Percentiles rank a stretch among this genome's conserved stretches.
These are phyloP conservation scores for Cordyceps militaris DNA, from an alignment of 2,329 filamentous ascomycete genomes.

Conservation along the genomic window DNA sequence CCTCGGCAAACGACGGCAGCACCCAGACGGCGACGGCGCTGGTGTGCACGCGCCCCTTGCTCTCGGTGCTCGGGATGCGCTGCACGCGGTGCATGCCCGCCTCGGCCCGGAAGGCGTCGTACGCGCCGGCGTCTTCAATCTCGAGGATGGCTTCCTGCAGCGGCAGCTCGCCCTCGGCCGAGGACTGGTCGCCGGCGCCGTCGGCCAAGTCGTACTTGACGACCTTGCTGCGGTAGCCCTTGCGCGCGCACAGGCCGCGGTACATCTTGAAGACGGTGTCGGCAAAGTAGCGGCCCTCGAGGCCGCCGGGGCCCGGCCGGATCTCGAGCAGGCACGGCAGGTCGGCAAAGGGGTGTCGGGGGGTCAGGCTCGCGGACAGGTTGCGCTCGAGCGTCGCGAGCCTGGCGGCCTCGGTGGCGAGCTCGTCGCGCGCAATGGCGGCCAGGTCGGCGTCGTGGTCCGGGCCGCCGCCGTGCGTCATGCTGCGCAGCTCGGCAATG, in stretches of 20 bases:
- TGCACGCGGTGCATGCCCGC: slow-evolving; percentile 95
- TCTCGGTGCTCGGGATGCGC: slow-evolving; percentile 85
- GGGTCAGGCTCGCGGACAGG: slow-evolving; percentile 73
- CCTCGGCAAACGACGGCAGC: slow-evolving; percentile 69
- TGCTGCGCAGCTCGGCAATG: slow-evolving; percentile 44
- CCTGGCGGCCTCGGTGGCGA: slow-evolving; percentile 55
- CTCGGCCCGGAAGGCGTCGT: slow-evolving; percentile 75
- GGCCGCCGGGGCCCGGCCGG: slow-evolving; percentile 82
- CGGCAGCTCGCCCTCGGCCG: slow-evolving; percentile 55
- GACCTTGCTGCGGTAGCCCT: slow-evolving; percentile 57
- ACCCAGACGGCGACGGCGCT: slow-evolving; percentile 90
- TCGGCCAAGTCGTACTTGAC: slow-evolving; percentile 77
- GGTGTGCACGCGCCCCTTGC: slow-evolving; percentile 85
- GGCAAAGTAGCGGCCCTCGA: slow-evolving; percentile 86
- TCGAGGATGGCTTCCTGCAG: slow-evolving; percentile 86
- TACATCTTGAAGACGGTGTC: slow-evolving; percentile 90
- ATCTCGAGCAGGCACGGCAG: slow-evolving; percentile 90
- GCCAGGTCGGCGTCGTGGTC: slow-evolving; percentile 63
- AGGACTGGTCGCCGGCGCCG: slow-evolving; percentile 46
- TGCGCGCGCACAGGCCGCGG: slow-evolving; percentile 63
- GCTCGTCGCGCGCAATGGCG: slow-evolving; percentile 72
- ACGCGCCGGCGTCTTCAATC: slow-evolving; percentile 68
- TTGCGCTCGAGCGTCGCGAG: slow-evolving; percentile 57
- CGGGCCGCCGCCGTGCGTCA: slow-evolving; percentile 36
- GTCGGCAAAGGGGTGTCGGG: slow-evolving; percentile 81